Percentiles rank a stretch among this genome's conserved stretches.
phyloP scores from a whole-genome alignment of 2,329 filamentous ascomycete species.

The Fusarium caatingaense region DNA sequence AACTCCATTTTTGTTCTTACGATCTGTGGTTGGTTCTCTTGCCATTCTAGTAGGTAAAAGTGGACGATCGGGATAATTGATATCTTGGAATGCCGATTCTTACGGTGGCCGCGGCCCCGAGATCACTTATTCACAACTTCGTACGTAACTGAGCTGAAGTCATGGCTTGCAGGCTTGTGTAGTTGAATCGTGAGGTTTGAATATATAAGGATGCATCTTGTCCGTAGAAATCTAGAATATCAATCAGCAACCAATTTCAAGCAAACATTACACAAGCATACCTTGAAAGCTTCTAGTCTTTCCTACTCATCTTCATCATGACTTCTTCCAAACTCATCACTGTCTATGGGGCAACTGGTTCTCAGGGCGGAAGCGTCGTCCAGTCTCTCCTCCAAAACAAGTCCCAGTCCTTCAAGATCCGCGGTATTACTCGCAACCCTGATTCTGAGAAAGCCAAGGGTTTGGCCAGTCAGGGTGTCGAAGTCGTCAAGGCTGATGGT shows the following conservation, averaged over 20 bases:
- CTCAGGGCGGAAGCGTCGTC: slow-evolving; percentile 49
- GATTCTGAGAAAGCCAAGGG: slow-evolving; percentile 46
- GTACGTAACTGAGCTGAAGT: neutral
- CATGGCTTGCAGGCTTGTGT: neutral
- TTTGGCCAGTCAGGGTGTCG: slow-evolving; percentile 42
- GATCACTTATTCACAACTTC: slow-evolving; percentile 23
- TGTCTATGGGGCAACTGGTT: slow-evolving; percentile 49
- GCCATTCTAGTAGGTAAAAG: neutral
- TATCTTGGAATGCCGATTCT: slow-evolving; percentile 18
- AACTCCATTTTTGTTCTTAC: slow-evolving; percentile 18
- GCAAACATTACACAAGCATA: slow-evolving; percentile 1
- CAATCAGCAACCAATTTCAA: slow-evolving; percentile 22
- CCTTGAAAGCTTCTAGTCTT: neutral
- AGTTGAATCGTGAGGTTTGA: slow-evolving; percentile 9
- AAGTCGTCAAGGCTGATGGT: slow-evolving; percentile 50
- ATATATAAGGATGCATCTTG: slow-evolving; percentile 28
- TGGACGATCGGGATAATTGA: slow-evolving; percentile 32
- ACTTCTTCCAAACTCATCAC: slow-evolving; percentile 46
- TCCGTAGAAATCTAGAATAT: neutral
- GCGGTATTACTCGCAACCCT: slow-evolving; percentile 48
- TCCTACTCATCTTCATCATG: slow-evolving; percentile 30
- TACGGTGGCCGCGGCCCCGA: slow-evolving; percentile 6
- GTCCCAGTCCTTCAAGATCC: slow-evolving; percentile 41
- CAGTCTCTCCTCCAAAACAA: slow-evolving; percentile 49
- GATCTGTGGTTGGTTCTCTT: slow-evolving; percentile 16